Conservation (phyloP, 2,329 filamentous ascomycete genomes). For the Aureobasidium musti region DNA sequence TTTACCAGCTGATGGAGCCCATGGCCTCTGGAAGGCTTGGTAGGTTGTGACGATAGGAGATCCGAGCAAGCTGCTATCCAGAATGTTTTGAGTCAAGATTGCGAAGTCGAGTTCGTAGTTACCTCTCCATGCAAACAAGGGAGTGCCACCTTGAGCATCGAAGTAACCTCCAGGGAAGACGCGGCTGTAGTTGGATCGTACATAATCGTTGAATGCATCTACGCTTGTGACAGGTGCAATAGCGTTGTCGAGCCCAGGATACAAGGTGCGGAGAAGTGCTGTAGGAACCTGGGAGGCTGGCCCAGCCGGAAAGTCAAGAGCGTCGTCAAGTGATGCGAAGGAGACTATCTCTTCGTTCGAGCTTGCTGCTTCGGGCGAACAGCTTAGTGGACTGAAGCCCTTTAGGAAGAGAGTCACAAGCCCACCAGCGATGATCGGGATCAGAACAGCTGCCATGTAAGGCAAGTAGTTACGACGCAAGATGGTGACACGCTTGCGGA, state of each 20-base stretch:
- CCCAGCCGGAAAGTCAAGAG: constrained; percentile 45
- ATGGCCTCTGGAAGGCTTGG: constrained; percentile 74
- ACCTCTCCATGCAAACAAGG: constrained; percentile 71
- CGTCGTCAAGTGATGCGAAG: constrained; percentile 34
- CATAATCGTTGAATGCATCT: constrained; percentile 66
- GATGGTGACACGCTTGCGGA: constrained; percentile 75
- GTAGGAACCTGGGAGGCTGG: constrained; percentile 42
- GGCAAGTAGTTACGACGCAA: constrained; percentile 77
- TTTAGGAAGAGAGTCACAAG: constrained; percentile 76
- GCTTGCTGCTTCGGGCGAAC: constrained; percentile 42
- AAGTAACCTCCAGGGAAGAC: constrained; percentile 80
- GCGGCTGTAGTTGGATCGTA: constrained; percentile 63
- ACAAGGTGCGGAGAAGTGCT: constrained; percentile 38
- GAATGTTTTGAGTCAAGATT: constrained; percentile 84
- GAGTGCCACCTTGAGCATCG: constrained; percentile 54
- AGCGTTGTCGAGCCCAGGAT: constrained; percentile 34
- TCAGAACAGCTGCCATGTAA: constrained; percentile 70
- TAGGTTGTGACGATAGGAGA: constrained; percentile 72
- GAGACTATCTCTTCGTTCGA: constrained; percentile 29
- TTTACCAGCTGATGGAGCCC: constrained; percentile 67
- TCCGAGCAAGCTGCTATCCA: constrained; percentile 73
- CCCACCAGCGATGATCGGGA: constrained; percentile 78
- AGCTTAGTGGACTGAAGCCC: constrained; percentile 54
- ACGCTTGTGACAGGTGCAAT: constrained; percentile 63
- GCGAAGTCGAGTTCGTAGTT: constrained; percentile 63